These are phyloP conservation scores for Symbiodinium natans DNA, from an alignment of 73 alveolate species.

Conservation along the genomic window DNA sequence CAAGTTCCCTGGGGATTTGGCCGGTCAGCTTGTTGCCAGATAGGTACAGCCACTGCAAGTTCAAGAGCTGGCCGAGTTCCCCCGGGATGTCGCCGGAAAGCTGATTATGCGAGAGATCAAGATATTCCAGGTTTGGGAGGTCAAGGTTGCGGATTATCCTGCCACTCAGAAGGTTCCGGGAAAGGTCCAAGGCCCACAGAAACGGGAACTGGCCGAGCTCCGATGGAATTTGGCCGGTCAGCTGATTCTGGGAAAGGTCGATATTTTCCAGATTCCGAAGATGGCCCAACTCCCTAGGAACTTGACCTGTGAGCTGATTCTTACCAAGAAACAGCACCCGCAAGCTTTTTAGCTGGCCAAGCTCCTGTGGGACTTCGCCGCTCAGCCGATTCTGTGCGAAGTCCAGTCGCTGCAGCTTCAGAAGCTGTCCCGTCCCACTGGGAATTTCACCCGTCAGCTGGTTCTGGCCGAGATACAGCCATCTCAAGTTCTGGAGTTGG, in stretches of 20 bases:
- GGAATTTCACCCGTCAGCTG: neutral
- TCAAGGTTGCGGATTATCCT: neutral
- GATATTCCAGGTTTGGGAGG: neutral
- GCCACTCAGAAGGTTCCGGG: neutral
- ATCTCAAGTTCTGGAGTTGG: neutral
- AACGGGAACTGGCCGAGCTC: neutral
- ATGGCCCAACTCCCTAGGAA: no score
- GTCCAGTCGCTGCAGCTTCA: neutral
- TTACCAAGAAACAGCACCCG: neutral
- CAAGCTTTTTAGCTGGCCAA: neutral
- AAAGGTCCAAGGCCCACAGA: neutral
- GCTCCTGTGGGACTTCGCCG: neutral
- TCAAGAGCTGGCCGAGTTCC: neutral
- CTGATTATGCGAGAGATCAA: neutral
- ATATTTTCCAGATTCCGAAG: neutral
- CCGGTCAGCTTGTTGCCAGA: neutral
- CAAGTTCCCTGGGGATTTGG: no score
- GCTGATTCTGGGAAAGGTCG: conserved; percentile 8
- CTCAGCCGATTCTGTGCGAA: neutral
- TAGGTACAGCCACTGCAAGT: neutral
- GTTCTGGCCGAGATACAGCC: neutral
- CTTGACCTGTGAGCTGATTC: neutral
- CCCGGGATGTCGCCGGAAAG: neutral
- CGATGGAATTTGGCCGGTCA: conserved; percentile 12
- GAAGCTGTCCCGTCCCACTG: neutral